A percentile compares a stretch with the other conserved stretches of the same genome.
phyloP scores from a whole-genome alignment of 257 asterid species.

The Solanum sitiens region DNA sequence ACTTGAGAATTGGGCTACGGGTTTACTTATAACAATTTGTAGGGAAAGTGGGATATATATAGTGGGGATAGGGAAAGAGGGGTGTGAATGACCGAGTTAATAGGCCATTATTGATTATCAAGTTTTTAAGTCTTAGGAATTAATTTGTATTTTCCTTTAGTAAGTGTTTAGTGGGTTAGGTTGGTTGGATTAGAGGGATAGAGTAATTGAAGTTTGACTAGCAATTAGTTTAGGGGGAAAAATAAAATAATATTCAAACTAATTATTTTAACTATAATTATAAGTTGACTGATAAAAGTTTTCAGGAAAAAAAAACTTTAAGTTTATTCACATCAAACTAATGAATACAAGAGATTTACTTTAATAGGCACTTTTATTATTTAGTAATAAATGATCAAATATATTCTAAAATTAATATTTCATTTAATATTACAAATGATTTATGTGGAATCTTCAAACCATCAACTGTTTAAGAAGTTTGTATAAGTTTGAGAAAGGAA shows the following conservation, averaged over 20 bases:
- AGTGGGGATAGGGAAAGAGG: background rate
- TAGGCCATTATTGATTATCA: background rate
- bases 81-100: background rate
- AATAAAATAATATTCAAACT: background rate
- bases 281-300: background rate
- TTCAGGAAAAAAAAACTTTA: too few species aligned
- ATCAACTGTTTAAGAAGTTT: background rate
- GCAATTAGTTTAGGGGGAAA: background rate
- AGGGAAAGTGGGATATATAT: background rate
- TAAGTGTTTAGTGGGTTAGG: background rate
- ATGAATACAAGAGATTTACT: too few species aligned
- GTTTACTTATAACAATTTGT: background rate
- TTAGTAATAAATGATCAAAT: background rate
- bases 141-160: background rate
- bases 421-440: too few species aligned
- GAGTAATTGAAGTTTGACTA: background rate
- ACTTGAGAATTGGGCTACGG: background rate
- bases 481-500: too few species aligned
- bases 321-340: too few species aligned
- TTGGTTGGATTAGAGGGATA: background rate
- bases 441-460: background rate
- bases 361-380: too few species aligned
- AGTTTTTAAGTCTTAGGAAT: too few species aligned
- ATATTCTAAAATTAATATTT: too few species aligned
- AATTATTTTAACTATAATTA: background rate